Base-by-base conservation (phyloP, 1,284 basidiomycete genomes). In the Pascua sp. region DNA sequence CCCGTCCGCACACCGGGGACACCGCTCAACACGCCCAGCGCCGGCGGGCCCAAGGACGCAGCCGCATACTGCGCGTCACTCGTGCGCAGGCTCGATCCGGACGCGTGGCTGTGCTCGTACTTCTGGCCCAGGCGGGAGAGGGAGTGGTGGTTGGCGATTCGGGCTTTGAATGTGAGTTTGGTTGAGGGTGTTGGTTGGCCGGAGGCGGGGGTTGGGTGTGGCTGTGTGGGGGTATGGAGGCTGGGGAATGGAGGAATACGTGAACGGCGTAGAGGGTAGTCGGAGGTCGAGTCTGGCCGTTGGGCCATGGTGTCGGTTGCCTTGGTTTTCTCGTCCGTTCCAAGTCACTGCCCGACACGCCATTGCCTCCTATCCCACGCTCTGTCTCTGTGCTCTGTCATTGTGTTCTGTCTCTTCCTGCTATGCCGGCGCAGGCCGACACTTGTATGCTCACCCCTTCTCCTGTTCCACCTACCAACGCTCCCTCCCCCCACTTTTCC, bases 101-200 rank as follows among this genome's bases (percentile, higher is more conserved):
- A 93, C 61, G 86, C 88, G 11, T 91, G 84, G 77, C 80, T 93
- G 43, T 81, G 83, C 42, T 84, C 85, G 9, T 86, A 88, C 53
- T 87, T 92, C 74, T 95, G 87, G 77, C 89, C 91, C 15, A 78
- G 75, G 47, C 72, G 80, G 24, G 73, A 83, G 59, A 84, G 86
- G 70, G 82, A 80, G 66, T 86, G 85, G 63, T 95, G 86, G 74
- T 85, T 90, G 62, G 91, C 90, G 8, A 79, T 93, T 60, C 85
- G 88, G 66, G 91, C 92, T 3, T 91, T 95, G 72, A 90, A 90
- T 69, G 91, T 92, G 78, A 75, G 88, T 84, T 11, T n/a, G 40
- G 39, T 32, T 42, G 48, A 4, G 17, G 46, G 8, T 8, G 24
- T 37, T n/a, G 32, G 38, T 7, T 13, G 5, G 24, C 32, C 7